phyloP scores from a whole-genome alignment of 352 stramenopile species.

The Blastocystis sp. region DNA sequence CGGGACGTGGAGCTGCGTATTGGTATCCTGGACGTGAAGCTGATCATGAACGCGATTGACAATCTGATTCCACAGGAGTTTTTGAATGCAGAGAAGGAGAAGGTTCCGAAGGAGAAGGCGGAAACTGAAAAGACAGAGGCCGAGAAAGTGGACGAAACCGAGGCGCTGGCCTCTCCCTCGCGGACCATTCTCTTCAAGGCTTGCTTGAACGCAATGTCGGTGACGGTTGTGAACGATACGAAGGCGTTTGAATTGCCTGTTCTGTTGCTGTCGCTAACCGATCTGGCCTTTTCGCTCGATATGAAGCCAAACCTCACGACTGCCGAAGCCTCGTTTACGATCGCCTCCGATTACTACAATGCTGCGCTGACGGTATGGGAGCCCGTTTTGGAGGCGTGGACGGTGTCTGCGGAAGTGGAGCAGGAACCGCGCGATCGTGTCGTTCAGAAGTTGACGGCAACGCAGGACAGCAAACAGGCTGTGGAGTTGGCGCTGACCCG shows the following conservation, averaged over 20 bases:
- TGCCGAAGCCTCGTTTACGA: neutral
- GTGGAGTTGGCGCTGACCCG: neutral
- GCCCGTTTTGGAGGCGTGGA: slow-evolving; percentile 41
- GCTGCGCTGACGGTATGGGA: slow-evolving; percentile 21
- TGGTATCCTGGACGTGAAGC: slow-evolving; percentile 42
- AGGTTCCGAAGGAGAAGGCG: neutral
- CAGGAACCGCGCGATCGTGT: slow-evolving; percentile 25
- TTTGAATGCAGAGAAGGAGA: slow-evolving; percentile 15
- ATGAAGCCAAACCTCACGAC: slow-evolving; percentile 6
- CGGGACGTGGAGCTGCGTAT: slow-evolving; percentile 31
- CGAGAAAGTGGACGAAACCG: neutral
- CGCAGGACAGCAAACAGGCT: neutral
- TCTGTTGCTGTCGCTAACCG: neutral
- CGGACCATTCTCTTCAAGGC: slow-evolving; percentile 1
- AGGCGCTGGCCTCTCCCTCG: no score
- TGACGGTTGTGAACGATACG: slow-evolving; percentile 54
- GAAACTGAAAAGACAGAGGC: neutral
- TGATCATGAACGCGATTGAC: slow-evolving; percentile 10
- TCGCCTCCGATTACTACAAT: slow-evolving; percentile 54
- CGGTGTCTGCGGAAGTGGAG: neutral
- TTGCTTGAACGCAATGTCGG: neutral
- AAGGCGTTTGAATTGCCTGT: slow-evolving; percentile 47
- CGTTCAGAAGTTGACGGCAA: neutral
- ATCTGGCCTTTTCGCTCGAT: neutral
- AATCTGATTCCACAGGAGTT: neutral